phyloP scores from a whole-genome alignment of 2,329 filamentous ascomycete species.

The Clathrospora elynae region DNA sequence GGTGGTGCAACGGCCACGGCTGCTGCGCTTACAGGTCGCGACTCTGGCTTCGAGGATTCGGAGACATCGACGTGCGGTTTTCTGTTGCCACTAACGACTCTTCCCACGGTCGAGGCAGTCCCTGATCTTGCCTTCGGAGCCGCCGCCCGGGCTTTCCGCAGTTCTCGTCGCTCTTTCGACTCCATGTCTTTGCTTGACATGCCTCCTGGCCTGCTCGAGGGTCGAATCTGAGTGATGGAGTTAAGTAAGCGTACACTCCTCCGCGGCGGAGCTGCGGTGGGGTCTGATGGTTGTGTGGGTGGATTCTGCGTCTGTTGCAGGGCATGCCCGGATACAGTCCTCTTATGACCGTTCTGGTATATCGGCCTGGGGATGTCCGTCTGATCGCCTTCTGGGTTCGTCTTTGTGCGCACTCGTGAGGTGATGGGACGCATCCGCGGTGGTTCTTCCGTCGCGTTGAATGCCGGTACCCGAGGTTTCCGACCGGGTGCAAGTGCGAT shows the following conservation, averaged over 20 bases:
- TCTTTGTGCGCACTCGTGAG: conserved; percentile 47
- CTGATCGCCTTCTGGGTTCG: conserved; percentile 49
- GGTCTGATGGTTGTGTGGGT: conserved; percentile 38
- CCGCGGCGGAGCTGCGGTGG: conserved; percentile 51
- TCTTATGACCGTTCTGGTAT: conserved; percentile 70
- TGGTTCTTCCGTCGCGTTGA: conserved; percentile 43
- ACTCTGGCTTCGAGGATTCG: conserved; percentile 71
- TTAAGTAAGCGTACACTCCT: conserved; percentile 53
- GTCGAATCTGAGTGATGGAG: conserved; percentile 63
- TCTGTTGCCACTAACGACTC: conserved; percentile 88
- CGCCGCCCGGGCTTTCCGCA: conserved; percentile 83
- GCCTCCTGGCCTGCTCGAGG: conserved; percentile 66
- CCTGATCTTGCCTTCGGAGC: conserved; percentile 67
- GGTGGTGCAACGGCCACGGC: conserved; percentile 26
- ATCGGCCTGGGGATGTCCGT: conserved; percentile 45
- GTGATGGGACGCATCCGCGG: conserved; percentile 49
- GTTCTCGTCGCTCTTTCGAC: conserved; percentile 68
- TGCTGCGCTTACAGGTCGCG: conserved; percentile 46
- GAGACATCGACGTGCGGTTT: conserved; percentile 71
- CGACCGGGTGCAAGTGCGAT: conserved; percentile 56
- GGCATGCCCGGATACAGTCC: conserved; percentile 85
- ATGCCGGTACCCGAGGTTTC: conserved; percentile 45
- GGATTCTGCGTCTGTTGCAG: conserved; percentile 41
- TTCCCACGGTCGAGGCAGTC: conserved; percentile 73
- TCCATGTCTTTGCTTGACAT: conserved; percentile 59